Evolutionary conservation across 129 eudicot species (phyloP).

Genomic region (Saposhnikovia divaricata): DNA sequence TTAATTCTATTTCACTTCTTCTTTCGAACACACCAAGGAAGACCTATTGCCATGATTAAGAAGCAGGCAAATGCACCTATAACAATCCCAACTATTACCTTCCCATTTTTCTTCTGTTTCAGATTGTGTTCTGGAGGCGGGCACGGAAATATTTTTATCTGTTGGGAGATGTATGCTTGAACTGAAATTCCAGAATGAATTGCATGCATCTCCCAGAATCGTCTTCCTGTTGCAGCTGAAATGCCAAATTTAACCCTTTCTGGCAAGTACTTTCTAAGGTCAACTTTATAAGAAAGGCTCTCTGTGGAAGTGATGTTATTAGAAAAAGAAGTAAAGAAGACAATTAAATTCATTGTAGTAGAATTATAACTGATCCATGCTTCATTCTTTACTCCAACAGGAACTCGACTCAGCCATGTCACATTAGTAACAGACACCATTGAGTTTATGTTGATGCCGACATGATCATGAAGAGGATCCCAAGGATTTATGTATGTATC

Average conservation of each 20-base stretch:
- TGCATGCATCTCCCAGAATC: background rate
- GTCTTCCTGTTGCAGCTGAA: conserved; percentile 21
- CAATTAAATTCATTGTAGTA: conserved; percentile 16
- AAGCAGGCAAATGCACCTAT: conserved; percentile 12
- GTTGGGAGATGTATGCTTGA: conserved; percentile 8
- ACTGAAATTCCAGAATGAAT: conserved; percentile 29
- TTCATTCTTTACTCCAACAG: conserved; percentile 21
- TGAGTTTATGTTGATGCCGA: conserved; percentile 32
- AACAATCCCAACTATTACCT: conserved; percentile 16
- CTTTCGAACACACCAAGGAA: conserved; percentile 17
- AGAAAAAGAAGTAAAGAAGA: conserved; percentile 25
- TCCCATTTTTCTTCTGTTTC: background rate
- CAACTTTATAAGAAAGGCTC: conserved; percentile 26
- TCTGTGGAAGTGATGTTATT: conserved; percentile 10
- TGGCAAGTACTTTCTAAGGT: conserved; percentile 21
- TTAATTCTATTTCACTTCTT: conserved; percentile 15
- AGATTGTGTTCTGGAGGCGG: background rate
- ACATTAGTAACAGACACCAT: conserved; percentile 17
- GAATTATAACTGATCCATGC: conserved; percentile 44
- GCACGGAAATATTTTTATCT: conserved; percentile 7
- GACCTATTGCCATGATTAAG: conserved; percentile 1
- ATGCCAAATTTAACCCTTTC: conserved; percentile 40
- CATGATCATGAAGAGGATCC: conserved; percentile 31
- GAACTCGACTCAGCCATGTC: conserved; percentile 25
- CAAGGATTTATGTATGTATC: conserved; percentile 28